A percentile compares a stretch with the other conserved stretches of the same genome.
These are phyloP conservation scores for Orbilia oligospora DNA, from an alignment of 2,329 filamentous ascomycete genomes.

Conservation along the genomic window DNA sequence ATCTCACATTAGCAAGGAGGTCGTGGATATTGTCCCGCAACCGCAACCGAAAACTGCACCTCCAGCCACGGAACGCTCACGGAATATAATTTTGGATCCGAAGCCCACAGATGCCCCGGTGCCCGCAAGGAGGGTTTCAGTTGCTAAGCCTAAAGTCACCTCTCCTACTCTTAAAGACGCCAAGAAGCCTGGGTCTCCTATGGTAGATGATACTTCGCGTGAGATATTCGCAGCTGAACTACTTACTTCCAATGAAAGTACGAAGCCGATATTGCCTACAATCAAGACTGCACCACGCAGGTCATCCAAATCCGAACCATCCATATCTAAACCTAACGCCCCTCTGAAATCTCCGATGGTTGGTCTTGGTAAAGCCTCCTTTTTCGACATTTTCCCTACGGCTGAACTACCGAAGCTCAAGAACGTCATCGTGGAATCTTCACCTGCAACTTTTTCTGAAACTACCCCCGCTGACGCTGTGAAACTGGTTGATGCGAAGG, in stretches of 20 bases:
- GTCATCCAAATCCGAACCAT: constrained; percentile 1
- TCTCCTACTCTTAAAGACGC: not conserved
- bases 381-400: constrained; percentile 5
- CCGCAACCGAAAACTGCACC: not conserved
- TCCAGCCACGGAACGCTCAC: not conserved
- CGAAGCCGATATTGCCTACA: not conserved
- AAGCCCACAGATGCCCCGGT: not conserved
- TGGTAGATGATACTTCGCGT: not conserved
- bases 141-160: not conserved
- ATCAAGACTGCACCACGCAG: not conserved
- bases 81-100: not conserved
- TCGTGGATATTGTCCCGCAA: not conserved
- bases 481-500: not conserved
- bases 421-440: not conserved
- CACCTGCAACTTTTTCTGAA: not conserved
- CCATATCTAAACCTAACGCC: not conserved
- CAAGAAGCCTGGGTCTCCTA: not conserved
- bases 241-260: not conserved
- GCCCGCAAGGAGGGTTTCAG: not conserved
- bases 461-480: too few species aligned
- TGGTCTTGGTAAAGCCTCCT: not conserved
- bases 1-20: not conserved
- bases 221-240: not conserved
- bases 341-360: not conserved
- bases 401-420: not conserved